These are phyloP conservation scores for Lecanicillium sp. DNA, from an alignment of 2,329 filamentous ascomycete genomes.

Conservation along the genomic window DNA sequence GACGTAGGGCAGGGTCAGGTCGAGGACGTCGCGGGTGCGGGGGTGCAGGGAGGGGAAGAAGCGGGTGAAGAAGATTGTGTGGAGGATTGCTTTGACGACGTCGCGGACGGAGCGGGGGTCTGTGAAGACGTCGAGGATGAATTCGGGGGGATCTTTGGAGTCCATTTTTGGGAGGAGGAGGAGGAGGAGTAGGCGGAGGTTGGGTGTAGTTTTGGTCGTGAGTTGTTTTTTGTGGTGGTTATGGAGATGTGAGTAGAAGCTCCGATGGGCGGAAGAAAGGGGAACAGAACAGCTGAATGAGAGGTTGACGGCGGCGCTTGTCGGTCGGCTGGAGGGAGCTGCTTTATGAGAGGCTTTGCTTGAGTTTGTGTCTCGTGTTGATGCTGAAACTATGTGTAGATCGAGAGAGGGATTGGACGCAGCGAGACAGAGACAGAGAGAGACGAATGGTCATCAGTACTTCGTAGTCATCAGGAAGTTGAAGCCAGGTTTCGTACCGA, in stretches of 20 bases:
- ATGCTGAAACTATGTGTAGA: not conserved
- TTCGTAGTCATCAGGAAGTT: no score
- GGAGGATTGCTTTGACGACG: constrained; percentile 86
- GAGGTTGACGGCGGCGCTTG: no score
- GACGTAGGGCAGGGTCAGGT: constrained; percentile 82
- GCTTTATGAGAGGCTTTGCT: constrained; percentile 42
- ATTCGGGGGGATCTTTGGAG: constrained; percentile 59
- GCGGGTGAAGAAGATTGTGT: constrained; percentile 98
- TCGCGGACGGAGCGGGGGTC: constrained; percentile 86
- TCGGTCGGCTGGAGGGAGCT: no score
- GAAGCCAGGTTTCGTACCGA: no score
- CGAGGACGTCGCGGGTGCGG: constrained; percentile 78
- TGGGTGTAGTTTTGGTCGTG: not conserved
- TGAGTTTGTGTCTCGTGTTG: not conserved
- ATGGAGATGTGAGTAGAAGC: not conserved
- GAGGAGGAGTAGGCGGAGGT: not conserved
- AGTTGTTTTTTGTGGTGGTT: not conserved
- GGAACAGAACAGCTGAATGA: not conserved
- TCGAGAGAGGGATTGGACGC: no score
- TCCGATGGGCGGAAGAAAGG: not conserved
- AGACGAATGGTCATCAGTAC: no score
- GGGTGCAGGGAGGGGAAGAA: constrained; percentile 86
- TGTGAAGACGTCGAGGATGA: constrained; percentile 87
- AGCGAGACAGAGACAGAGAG: no score
- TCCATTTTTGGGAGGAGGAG: not conserved